Conservation (phyloP, 164 flowering plant genomes). For the Nelumbo lutea region DNA sequence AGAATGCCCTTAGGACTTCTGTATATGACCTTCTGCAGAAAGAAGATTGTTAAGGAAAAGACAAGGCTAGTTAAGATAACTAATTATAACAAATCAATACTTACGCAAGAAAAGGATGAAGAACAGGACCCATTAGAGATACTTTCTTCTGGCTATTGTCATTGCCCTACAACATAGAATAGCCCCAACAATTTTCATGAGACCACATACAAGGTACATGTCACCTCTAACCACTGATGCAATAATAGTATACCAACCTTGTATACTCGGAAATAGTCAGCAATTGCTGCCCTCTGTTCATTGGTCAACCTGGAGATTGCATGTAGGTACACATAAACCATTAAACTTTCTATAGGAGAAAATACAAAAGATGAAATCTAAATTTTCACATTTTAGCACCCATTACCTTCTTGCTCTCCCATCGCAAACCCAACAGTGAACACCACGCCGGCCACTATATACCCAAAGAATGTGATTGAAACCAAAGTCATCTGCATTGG, state of each 20-base stretch:
- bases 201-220: background rate
- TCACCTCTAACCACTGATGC: background rate
- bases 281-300: constrained; percentile 85
- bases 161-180: constrained; percentile 53
- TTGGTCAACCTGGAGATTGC: constrained; percentile 54
- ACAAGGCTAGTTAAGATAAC: background rate
- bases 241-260: constrained; percentile 43
- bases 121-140: constrained; percentile 51
- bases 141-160: constrained; percentile 74
- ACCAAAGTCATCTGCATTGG: constrained; percentile 84
- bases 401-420: constrained; percentile 87
- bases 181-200: constrained; percentile 11
- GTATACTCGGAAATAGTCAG: constrained; percentile 83
- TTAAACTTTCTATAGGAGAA: background rate
- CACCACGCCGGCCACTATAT: constrained; percentile 98
- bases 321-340: background rate
- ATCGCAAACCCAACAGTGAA: constrained; percentile 99
- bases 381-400: constrained; percentile 2
- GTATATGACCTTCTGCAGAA: constrained; percentile 75
- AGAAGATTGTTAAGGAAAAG: constrained; percentile 9
- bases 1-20: constrained; percentile 61
- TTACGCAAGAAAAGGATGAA: constrained; percentile 95
- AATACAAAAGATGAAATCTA: background rate
- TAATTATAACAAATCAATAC: constrained; percentile 18
- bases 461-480: constrained; percentile 95